Conservation (phyloP, 371 early-diverging fungal genomes). For the Mortierella sp. region DNA sequence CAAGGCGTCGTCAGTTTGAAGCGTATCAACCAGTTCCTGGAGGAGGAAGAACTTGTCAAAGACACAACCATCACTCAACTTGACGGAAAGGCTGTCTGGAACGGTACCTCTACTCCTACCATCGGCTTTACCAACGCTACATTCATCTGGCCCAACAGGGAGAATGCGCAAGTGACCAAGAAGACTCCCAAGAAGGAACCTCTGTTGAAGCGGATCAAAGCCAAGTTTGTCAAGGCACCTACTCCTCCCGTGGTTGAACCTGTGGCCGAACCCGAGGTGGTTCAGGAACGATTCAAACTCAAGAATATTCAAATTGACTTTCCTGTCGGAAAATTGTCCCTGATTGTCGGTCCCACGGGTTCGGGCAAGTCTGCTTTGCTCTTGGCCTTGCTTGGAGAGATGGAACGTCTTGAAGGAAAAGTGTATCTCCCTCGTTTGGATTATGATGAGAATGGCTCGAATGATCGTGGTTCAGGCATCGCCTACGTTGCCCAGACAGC, state of each 20-base stretch:
- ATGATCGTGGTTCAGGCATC: conserved; percentile 55
- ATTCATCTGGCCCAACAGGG: conserved; percentile 61
- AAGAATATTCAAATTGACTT: conserved; percentile 67
- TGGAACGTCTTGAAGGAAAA: conserved; percentile 55
- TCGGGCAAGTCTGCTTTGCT: conserved; percentile 83
- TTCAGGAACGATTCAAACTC: conserved; percentile 55
- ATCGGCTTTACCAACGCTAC: conserved; percentile 65
- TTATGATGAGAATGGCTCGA: conserved; percentile 7
- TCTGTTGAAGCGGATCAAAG: conserved; percentile 35
- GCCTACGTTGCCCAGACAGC: conserved; percentile 88
- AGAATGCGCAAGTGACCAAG: conserved; percentile 28
- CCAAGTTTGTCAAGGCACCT: conserved; percentile 20
- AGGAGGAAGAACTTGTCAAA: conserved; percentile 71
- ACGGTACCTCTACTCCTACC: conserved; percentile 9
- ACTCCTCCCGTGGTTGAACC: conserved; percentile 4
- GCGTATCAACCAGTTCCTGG: conserved; percentile 73
- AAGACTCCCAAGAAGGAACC: conserved; percentile 14
- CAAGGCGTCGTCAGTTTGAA: conserved; percentile 75
- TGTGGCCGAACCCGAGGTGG: conserved; percentile 22
- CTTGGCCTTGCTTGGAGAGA: conserved; percentile 69
- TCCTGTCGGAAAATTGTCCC: conserved; percentile 71
- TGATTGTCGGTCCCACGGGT: conserved; percentile 84
- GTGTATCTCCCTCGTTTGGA: conserved; percentile 60
- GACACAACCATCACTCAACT: conserved; percentile 32
- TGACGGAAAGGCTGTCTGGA: conserved; percentile 28